Conservation (phyloP, 495 filamentous ascomycete genomes). For the Talaromyces stipitatus region DNA sequence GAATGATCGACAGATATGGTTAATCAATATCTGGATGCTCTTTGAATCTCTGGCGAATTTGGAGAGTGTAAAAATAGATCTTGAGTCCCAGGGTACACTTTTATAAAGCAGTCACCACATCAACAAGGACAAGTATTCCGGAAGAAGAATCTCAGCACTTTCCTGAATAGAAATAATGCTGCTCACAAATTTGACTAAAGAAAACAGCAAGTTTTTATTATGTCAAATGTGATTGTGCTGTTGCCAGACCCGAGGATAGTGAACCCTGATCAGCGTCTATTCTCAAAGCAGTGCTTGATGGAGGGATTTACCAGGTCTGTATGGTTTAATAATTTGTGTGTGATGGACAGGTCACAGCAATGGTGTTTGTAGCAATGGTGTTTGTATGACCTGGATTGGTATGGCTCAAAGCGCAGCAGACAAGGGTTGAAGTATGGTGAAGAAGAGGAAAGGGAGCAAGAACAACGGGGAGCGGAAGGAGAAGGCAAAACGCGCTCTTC, state of each 20-base stretch:
- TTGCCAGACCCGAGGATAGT: not conserved
- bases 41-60: not conserved
- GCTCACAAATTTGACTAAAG: not conserved
- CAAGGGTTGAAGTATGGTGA: not conserved
- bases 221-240: not conserved
- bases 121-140: not conserved
- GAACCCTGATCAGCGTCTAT: not conserved
- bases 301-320: not conserved
- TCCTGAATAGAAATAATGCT: not conserved
- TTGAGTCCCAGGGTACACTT: not conserved
- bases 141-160: not conserved
- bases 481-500: slow-evolving; percentile 12
- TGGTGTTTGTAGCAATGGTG: not conserved
- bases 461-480: slow-evolving; percentile 10
- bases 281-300: not conserved
- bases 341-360: not conserved
- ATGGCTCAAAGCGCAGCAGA: not conserved
- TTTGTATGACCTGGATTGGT: not conserved
- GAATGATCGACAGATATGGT: not conserved
- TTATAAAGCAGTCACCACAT: not conserved
- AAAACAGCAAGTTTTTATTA: not conserved
- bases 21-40: not conserved
- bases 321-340: not conserved
- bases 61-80: not conserved
- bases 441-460: slow-evolving; percentile 1